Base-by-base conservation (phyloP, 345 rosid genomes). In the Cardamine occulta region DNA sequence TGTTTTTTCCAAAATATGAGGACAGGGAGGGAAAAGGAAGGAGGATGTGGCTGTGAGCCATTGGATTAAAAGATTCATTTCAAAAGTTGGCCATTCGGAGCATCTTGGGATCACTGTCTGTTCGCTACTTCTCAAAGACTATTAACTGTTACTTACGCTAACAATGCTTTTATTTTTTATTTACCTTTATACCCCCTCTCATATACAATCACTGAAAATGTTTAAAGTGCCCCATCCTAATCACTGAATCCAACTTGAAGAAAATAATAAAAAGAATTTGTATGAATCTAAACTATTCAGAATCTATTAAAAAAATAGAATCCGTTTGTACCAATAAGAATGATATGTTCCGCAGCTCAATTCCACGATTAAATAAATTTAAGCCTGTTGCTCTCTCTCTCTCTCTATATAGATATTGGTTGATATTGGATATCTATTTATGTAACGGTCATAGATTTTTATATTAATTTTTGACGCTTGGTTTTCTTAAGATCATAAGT, bases 41-140 rank as follows among this genome's bases (percentile, higher is more conserved):
- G 49, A 44, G 8, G 62, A 76, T 76, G 80, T 77, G 80, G 80
- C 60, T 70, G 45, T 63, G 67, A 64, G 39, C 54, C 67, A 77
- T 71, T 71, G 81, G 73, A 65, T 58, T 29, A 29, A 72, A 72
- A 78, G 81, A 78, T 78, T 78, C 80, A 64, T 62, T 75, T 60
- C 24, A 54, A 49, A 72, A 72, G 73, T 72, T 78, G 81, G 77
- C 81, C 39, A 78, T 72, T 78, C 81, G 74, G 76, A 72, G 68
- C 77, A 78, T 72, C 77, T 78, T 78, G 73, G 77, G 81, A 78
- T 78, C 77, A 76, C 35, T 34, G 81, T 72, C 81, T 66, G 73
- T 78, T 78, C 81, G 81, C 77, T 72, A 66, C 81, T 66, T 78
- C 77, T 72, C 81, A 78, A 78, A 78, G 77, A 29, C 77, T 66